Evolutionary conservation across 2,329 filamentous ascomycete genomes (phyloP).

Genomic region (Cytospora chrysosperma): DNA sequence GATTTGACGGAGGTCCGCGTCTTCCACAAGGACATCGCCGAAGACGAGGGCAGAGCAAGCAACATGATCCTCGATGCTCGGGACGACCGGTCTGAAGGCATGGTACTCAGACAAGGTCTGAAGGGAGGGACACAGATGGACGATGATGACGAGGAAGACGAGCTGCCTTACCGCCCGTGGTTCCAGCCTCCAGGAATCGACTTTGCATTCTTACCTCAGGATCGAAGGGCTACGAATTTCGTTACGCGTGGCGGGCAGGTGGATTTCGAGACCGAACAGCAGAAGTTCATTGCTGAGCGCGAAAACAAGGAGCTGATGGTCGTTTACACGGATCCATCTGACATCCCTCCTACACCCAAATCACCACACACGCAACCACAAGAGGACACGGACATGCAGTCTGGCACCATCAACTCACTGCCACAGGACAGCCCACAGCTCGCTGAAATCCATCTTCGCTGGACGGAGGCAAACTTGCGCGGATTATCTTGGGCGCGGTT

Average conservation of each 20-base stretch:
- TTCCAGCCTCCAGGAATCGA: slow-evolving; percentile 47
- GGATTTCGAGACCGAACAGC: slow-evolving; percentile 53
- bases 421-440: slow-evolving; percentile 39
- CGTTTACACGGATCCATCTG: slow-evolving; percentile 53
- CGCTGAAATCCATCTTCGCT: slow-evolving; percentile 50
- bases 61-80: slow-evolving; percentile 70
- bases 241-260: slow-evolving; percentile 54
- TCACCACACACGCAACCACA: slow-evolving; percentile 41
- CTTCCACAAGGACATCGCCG: slow-evolving; percentile 70
- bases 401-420: slow-evolving; percentile 8
- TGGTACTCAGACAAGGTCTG: slow-evolving; percentile 60
- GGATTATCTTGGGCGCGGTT: slow-evolving; percentile 44
- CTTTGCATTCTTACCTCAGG: slow-evolving; percentile 47
- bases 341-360: slow-evolving; percentile 57
- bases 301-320: slow-evolving; percentile 61
- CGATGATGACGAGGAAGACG: slow-evolving; percentile 56
- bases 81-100: slow-evolving; percentile 71
- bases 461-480: slow-evolving; percentile 45
- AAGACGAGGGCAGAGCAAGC: slow-evolving; percentile 65
- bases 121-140: slow-evolving; percentile 34
- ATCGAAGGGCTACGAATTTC: slow-evolving; percentile 48
- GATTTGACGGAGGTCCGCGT: slow-evolving; percentile 65
- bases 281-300: slow-evolving; percentile 54
- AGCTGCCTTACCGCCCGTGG: slow-evolving; percentile 54
- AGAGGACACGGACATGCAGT: slow-evolving; percentile 17